Evolutionary conservation across 2,329 filamentous ascomycete genomes (phyloP), one percentile per base, ranked within the genome.

Genomic region (Scorias spongiosa): DNA sequence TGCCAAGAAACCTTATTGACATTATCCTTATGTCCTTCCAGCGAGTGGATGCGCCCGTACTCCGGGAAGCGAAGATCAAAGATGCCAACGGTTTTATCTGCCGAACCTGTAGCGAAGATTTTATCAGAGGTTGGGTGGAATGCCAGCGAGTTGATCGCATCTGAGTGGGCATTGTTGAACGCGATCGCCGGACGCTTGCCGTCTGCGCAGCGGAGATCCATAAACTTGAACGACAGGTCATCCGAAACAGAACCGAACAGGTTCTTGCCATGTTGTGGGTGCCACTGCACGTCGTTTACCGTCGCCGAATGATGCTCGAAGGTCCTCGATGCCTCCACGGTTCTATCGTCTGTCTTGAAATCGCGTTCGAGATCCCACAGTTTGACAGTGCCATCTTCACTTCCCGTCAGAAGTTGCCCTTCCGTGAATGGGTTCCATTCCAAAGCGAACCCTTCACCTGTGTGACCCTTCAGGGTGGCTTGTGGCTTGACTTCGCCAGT

Each of bases 241-340:
- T 98, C 91, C 3, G 91, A 96, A 2, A 94, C 91, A 12, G 84
- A 89, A 49, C 89, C 93, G 48, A 98, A 84, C 50, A 93, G 80
- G 54, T 80, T 79, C 55, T 78, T 80, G 49, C 59, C 60, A 50
- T 89, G 84, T 38, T 87, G 75, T 8, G 89, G 88, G 55, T 96
- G 89, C 59, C 93, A 86, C 65, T 96, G 87, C 29, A 98, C 88
- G 57, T 98, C 91, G 62, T 98, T 98, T 59, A 98, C 91, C 43
- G 91, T 84, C 20, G 89, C 80, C 15, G 74, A 80, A 63, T 98
- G 93, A 52, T 95, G 84, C 1, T 79, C 89, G 65, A 91, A 96
- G 34, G 76, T 81, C 40, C 81, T 76, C 5, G 73, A 69, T 10
- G 87, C 80, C 54, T 77, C 76, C 42, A 96, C 69, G 28, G 72